Evolutionary conservation across 306 rosid species (phyloP), one percentile per base, ranked within the genome.

Genomic region (Rubus parviflorus): DNA sequence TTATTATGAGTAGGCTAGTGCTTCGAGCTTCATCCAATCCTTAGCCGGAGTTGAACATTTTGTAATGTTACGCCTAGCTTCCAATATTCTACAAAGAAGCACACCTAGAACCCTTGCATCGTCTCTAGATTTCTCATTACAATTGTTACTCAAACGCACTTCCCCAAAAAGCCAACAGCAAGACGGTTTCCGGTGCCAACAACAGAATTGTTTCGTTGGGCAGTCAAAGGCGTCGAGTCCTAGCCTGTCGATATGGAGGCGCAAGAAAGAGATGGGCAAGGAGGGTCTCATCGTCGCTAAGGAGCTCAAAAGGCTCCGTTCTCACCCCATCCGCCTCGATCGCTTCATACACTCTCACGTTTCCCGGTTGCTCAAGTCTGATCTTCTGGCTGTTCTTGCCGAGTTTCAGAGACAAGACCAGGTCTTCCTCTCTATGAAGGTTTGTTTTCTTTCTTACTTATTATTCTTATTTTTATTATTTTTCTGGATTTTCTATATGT

Each of bases 211-310:
- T 53, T 66, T 62, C 42, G 68, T 83, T 53, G 38, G 2, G 20
- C 80, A 79, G 54, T 84, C 86, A 10, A 74, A 83, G 17, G 87
- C 94, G 9, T 91, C 96, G 3, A 91, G 92, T 52, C 94, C 97
- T n/a, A 92, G 98, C 85, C 79, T 94, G 22, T 94, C 97, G 3
- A 88, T 94, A 83, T 94, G 98, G 98, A 82, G 98, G 84, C 87
- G 97, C 75, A 94, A 79, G 88, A 94, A 94, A 82, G 98, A 94
- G 87, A 83, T 94, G 85, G 90, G 97, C 37, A 94, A 94, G 74
- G 98, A 94, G 86, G 97, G 95, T 51, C 81, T 92, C 69, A 64
- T 90, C 17, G 79, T 68, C 0, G 94, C 95, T 70, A 92, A 94
- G 85, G 98, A 87, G 81, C 93, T 92, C 42, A 92, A 92, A 80